Percentiles rank a stretch among this genome's conserved stretches.
phyloP scores from a whole-genome alignment of 1,284 basidiomycete species.

The Trichosporon coremiiforme region DNA sequence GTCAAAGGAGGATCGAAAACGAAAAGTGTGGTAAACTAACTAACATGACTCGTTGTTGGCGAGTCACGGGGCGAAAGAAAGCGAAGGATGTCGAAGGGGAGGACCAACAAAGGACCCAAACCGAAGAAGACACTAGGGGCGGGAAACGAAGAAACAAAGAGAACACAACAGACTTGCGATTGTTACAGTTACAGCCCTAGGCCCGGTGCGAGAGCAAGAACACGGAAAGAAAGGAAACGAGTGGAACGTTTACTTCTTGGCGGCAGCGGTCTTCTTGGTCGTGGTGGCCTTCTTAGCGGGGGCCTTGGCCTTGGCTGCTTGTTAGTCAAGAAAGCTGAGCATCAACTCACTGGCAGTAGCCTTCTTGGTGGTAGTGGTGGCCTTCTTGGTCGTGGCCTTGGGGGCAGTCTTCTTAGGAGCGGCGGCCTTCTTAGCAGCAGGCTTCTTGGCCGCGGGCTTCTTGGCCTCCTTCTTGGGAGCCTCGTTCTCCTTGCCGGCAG shows the following conservation, averaged over 20 bases:
- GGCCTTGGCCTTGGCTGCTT: conserved; percentile 33
- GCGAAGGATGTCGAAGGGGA: conserved; percentile 11
- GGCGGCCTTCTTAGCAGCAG: conserved; percentile 26
- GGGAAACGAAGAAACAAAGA: not conserved
- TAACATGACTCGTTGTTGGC: not conserved
- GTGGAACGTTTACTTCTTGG: not conserved
- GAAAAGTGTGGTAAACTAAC: conserved; percentile 11
- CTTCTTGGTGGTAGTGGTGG: conserved; percentile 34
- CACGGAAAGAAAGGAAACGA: not conserved
- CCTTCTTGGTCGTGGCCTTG: conserved; percentile 56
- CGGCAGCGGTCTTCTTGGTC: conserved; percentile 31
- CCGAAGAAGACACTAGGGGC: not conserved
- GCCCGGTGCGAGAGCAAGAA: conserved; percentile 7
- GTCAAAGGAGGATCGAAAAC: conserved; percentile 27
- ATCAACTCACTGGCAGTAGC: conserved; percentile 31
- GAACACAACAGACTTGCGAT: conserved; percentile 13
- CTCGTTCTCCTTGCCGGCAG: conserved; percentile 63
- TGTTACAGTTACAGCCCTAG: conserved; percentile 9
- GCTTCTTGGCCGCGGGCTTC: conserved; percentile 48
- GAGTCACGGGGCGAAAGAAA: not conserved
- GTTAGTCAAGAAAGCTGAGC: conserved; percentile 32
- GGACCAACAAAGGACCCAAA: not conserved
- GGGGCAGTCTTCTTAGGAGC: conserved; percentile 34
- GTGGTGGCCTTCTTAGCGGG: conserved; percentile 58
- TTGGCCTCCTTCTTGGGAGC: conserved; percentile 34